Percentiles rank a stretch among this genome's conserved stretches.
Conservation (phyloP, 495 filamentous ascomycete genomes). For the Xeromyces bisporus region DNA sequence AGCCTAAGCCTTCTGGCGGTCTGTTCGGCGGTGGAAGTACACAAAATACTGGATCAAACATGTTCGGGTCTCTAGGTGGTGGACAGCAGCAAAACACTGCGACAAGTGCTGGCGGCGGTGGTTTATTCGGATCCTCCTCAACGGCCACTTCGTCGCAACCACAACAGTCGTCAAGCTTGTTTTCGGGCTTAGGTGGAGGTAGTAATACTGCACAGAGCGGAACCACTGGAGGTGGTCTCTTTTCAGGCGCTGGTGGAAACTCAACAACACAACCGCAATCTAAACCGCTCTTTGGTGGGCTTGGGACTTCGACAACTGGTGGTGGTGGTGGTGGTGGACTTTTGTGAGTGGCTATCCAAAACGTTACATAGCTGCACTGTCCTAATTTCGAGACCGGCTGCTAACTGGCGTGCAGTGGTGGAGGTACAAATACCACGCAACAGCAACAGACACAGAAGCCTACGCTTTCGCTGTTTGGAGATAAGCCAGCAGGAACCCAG, state of each 20-base stretch:
- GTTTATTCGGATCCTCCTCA: slow-evolving; percentile 35
- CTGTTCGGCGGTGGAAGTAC: slow-evolving; percentile 29
- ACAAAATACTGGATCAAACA: slow-evolving; percentile 22
- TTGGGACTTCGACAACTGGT: slow-evolving; percentile 13
- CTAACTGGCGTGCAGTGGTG: too few relatives aligned
- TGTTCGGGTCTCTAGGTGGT: slow-evolving; percentile 22
- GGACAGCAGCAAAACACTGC: slow-evolving; percentile 14
- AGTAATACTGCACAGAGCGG: slow-evolving; percentile 19
- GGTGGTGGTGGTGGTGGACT: slow-evolving; percentile 20
- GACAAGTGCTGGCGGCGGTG: slow-evolving; percentile 15
- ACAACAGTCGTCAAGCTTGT: slow-evolving; percentile 28
- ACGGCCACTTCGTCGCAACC: slow-evolving; percentile 29
- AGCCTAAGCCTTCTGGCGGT: slow-evolving; percentile 25
- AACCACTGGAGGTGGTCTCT: slow-evolving; percentile 17
- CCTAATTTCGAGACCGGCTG: too few relatives aligned
- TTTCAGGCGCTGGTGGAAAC: slow-evolving; percentile 13
- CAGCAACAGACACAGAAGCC: slow-evolving; percentile 25
- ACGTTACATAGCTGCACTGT: too few relatives aligned
- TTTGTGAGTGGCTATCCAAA: too few relatives aligned
- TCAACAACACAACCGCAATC: slow-evolving; percentile 22
- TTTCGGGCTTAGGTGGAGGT: slow-evolving; percentile 23
- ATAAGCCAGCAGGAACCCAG: slow-evolving; percentile 16
- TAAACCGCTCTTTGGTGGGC: slow-evolving; percentile 20
- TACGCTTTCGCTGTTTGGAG: slow-evolving; percentile 24
- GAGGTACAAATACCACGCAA: too few relatives aligned